Evolutionary conservation across 495 filamentous ascomycete species (phyloP), one percentile per base, ranked within the genome.

Genomic region (Penicillium verhagenii): DNA sequence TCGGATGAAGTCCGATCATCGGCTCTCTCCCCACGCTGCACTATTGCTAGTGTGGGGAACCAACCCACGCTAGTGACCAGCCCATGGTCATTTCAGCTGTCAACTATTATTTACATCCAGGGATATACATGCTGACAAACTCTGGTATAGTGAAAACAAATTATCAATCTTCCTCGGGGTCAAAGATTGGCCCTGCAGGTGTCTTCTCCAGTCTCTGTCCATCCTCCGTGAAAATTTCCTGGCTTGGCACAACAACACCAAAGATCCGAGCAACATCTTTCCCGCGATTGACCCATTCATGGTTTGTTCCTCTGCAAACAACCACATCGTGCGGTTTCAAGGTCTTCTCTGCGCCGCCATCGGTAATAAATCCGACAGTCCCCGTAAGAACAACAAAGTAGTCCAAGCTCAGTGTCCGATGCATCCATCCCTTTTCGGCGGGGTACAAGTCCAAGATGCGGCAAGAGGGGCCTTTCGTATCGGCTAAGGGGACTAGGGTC

Each of bases 211-310:
- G 16, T 47, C 44, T 43, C 23, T 35, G 26, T 0, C 59, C 63
- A 47, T 63, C 47, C 20, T 47, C 62, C 0, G 56, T 63, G 1
- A 61, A 49, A 52, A 66, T 59, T 29, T 63, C 62, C 38, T 59
- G 31, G 13, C 51, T 55, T 19, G 64, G 61, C 1, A 68, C 45
- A 52, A 62, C 52, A 21, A 68, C 60, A 24, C 16, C 57, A 58
- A 68, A 66, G 0, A 67, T 11, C 25, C 50, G 53, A n/a, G 60
- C 64, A 42, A 53, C 29, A 19, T 58, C 58, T 3, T 52, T 51
- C 2, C 63, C 63, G 7, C 65, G 55, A 33, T 69, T 68, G 2
- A 65, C 61, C 64, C 64, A 69, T 35, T 64, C 65, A 40, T 69
- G 66, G 33, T 65, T 68, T 3, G 50, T 58, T 7, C 66, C 66